A percentile compares a stretch with the other conserved stretches of the same genome.
Conservation (phyloP, 495 filamentous ascomycete species). For the Daldinia caldariorum region DNA sequence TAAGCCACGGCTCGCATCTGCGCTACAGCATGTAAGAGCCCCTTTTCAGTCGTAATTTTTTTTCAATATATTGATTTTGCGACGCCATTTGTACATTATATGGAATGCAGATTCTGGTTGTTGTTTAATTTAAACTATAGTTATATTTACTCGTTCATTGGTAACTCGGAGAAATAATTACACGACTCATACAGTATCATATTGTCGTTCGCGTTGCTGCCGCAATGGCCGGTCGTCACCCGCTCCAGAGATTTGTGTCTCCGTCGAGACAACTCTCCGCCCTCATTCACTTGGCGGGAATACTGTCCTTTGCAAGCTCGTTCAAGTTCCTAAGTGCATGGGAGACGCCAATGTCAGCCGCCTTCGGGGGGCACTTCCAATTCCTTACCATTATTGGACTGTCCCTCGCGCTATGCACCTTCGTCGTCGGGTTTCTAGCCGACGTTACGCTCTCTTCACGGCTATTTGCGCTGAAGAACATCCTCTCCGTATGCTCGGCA, state of each 20-base stretch:
- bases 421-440: slow-evolving; percentile 74
- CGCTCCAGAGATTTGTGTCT: slow-evolving; percentile 75
- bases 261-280: slow-evolving; percentile 77
- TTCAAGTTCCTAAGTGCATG: slow-evolving; percentile 66
- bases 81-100: neutral
- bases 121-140: neutral
- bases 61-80: neutral
- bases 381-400: slow-evolving; percentile 88
- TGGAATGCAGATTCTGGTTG: neutral
- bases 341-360: slow-evolving; percentile 64
- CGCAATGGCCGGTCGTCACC: slow-evolving; percentile 61
- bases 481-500: slow-evolving; percentile 73
- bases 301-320: slow-evolving; percentile 72
- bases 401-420: slow-evolving; percentile 72
- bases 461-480: slow-evolving; percentile 80
- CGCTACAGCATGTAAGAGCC: neutral
- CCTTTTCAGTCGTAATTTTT: neutral
- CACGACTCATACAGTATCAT: no score
- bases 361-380: slow-evolving; percentile 86
- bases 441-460: slow-evolving; percentile 72
- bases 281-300: slow-evolving; percentile 73
- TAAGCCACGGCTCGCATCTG: neutral
- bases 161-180: neutral
- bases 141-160: neutral
- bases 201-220: slow-evolving; percentile 3